Evolutionary conservation across 208 protist species (phyloP).

Genomic region (Acanthamoeba polyphaga): DNA sequence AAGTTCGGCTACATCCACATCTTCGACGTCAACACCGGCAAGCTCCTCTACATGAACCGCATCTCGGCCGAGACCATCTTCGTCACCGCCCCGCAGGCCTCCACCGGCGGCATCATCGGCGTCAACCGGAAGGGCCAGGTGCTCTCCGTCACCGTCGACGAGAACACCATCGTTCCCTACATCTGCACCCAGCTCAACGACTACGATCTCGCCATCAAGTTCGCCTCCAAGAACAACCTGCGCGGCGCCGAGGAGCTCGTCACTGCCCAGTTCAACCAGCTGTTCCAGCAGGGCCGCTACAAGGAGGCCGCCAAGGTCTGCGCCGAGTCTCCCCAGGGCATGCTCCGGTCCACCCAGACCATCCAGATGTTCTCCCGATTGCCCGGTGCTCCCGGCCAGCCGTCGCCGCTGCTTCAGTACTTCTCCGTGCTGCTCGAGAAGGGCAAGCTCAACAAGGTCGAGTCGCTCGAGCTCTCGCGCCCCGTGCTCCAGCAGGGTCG

Average conservation of each 20-base stretch:
- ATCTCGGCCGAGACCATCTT: slow-evolving; percentile 96
- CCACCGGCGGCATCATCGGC: slow-evolving; percentile 95
- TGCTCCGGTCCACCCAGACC: slow-evolving; percentile 97
- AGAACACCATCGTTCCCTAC: slow-evolving; percentile 97
- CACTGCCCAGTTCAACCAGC: slow-evolving; percentile 96
- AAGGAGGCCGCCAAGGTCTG: slow-evolving; percentile 97
- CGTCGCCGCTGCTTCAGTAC: slow-evolving; percentile 97
- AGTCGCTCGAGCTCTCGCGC: slow-evolving; percentile 98
- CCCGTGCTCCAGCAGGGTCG: slow-evolving; percentile 93
- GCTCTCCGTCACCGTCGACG: slow-evolving; percentile 93
- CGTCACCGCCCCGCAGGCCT: slow-evolving; percentile 94
- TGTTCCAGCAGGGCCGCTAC: slow-evolving; percentile 94
- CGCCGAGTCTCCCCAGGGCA: slow-evolving; percentile 93
- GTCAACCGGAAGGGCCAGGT: slow-evolving; percentile 97
- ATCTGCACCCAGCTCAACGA: slow-evolving; percentile 96
- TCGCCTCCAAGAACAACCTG: slow-evolving; percentile 97
- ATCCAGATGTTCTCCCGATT: slow-evolving; percentile 90
- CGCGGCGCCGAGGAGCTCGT: slow-evolving; percentile 98
- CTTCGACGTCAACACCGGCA: slow-evolving; percentile 97
- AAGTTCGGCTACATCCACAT: slow-evolving; percentile 96
- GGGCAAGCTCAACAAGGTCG: slow-evolving; percentile 96
- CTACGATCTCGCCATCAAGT: slow-evolving; percentile 95
- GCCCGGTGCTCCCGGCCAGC: slow-evolving; percentile 93
- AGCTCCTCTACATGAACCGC: slow-evolving; percentile 96
- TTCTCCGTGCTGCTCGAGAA: slow-evolving; percentile 98